These are phyloP conservation scores for Castanea mollissima DNA, from an alignment of 306 rosid species.

Conservation along the genomic window DNA sequence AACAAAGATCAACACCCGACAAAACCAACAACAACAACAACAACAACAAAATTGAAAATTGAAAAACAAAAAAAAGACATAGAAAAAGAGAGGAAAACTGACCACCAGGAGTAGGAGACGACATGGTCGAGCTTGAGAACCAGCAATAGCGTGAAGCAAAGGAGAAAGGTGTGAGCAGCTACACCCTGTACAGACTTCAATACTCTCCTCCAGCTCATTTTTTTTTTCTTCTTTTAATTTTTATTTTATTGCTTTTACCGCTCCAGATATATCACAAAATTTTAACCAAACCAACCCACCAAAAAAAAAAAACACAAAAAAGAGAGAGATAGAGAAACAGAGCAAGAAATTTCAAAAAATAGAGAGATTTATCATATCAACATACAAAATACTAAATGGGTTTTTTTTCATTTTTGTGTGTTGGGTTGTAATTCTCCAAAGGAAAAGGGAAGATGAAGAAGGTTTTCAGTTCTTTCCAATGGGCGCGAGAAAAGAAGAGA, in stretches of 20 bases:
- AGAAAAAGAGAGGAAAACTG: conserved; percentile 28
- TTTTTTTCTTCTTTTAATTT: background rate
- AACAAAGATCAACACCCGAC: conserved; percentile 4
- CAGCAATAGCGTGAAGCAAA: conserved; percentile 80
- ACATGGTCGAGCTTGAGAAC: conserved; percentile 86
- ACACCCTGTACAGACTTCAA: conserved; percentile 85
- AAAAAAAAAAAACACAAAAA: background rate
- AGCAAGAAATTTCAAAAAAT: no score
- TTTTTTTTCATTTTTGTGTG: no score
- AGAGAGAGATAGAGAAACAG: background rate
- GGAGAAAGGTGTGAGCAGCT: conserved; percentile 72
- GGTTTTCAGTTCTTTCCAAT: background rate
- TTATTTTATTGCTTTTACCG: no score
- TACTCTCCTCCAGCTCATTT: conserved; percentile 91
- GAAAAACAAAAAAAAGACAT: background rate
- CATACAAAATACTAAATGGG: no score
- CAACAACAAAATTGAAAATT: background rate
- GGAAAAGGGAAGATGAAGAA: background rate
- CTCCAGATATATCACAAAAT: background rate
- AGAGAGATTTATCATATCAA: no score
- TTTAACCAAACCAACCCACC: background rate
- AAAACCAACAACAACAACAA: background rate
- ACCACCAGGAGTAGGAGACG: conserved; percentile 89
- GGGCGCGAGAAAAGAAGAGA: background rate
- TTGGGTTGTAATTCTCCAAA: no score